These are phyloP conservation scores for Galeopsis tetrahit DNA, from an alignment of 257 asterid species.

Conservation along the genomic window DNA sequence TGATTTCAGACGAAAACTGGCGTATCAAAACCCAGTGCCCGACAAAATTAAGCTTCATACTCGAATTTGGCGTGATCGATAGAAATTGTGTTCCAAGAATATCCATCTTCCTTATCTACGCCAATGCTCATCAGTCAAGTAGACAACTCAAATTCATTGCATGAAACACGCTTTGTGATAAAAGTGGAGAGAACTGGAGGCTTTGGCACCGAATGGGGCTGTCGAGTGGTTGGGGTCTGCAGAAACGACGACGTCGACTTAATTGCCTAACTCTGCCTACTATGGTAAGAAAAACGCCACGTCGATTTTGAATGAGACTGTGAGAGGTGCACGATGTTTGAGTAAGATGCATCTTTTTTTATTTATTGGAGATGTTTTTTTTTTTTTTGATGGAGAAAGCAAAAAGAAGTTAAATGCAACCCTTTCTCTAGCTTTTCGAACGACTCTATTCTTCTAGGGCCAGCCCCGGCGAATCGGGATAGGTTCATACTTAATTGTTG, in stretches of 20 bases:
- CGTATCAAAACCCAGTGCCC: conserved; percentile 40
- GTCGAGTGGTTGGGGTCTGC: not conserved
- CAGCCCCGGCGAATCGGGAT: too few relatives aligned
- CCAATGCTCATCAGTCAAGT: not conserved
- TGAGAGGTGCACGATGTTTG: too few relatives aligned
- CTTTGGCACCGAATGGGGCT: conserved; percentile 28
- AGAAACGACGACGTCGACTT: conserved; percentile 24
- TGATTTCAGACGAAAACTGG: conserved; percentile 45
- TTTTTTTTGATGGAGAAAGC: too few relatives aligned
- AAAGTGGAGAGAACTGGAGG: conserved; percentile 36
- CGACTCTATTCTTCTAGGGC: too few relatives aligned
- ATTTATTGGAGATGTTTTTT: too few relatives aligned
- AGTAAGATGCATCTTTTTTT: too few relatives aligned
- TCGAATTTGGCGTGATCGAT: conserved; percentile 25
- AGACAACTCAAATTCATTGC: not conserved
- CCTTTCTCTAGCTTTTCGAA: too few relatives aligned
- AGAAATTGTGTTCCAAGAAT: conserved; percentile 12
- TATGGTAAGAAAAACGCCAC: not conserved
- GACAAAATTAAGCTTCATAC: conserved; percentile 52
- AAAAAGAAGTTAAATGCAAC: too few relatives aligned
- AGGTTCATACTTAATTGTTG: too few relatives aligned
- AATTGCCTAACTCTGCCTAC: conserved; percentile 12
- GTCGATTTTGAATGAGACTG: too few relatives aligned
- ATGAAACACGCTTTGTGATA: not conserved
- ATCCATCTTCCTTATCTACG: conserved; percentile 32